Evolutionary conservation across 129 eudicot species (phyloP).

Genomic region (Flaveria linearis): DNA sequence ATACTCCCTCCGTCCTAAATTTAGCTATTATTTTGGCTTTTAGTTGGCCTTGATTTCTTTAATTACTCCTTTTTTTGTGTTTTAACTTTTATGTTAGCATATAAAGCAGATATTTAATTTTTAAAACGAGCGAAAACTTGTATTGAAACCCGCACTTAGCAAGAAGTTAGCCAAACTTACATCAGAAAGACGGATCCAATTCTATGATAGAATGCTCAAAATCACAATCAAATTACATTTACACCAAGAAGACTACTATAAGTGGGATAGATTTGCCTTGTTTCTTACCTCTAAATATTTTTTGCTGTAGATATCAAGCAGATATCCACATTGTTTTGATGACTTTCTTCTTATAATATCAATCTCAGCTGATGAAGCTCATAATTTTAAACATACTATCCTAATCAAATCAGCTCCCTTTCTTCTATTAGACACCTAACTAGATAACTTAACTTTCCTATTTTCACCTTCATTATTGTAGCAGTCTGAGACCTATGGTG

Average conservation of each 20-base stretch:
- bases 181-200: too few species aligned
- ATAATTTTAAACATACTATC: neutral
- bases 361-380: neutral
- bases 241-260: too few species aligned
- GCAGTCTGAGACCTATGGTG: neutral
- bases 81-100: neutral
- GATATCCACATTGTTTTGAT: neutral
- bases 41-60: conserved; percentile 18
- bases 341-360: conserved; percentile 12
- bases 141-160: too few species aligned
- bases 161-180: too few species aligned
- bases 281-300: too few species aligned
- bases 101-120: neutral
- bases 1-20: neutral
- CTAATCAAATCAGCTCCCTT: neutral
- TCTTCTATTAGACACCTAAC: neutral
- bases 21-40: conserved; percentile 4
- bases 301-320: neutral
- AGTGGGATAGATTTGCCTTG: too few species aligned
- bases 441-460: neutral
- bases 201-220: too few species aligned
- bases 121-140: too few species aligned
- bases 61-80: neutral
- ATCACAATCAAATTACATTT: too few species aligned
- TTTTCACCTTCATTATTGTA: neutral